A percentile compares a stretch with the other conserved stretches of the same genome.
phyloP scores from a whole-genome alignment of 2,329 filamentous ascomycete species.

The Allantophomopsis lycopodina region DNA sequence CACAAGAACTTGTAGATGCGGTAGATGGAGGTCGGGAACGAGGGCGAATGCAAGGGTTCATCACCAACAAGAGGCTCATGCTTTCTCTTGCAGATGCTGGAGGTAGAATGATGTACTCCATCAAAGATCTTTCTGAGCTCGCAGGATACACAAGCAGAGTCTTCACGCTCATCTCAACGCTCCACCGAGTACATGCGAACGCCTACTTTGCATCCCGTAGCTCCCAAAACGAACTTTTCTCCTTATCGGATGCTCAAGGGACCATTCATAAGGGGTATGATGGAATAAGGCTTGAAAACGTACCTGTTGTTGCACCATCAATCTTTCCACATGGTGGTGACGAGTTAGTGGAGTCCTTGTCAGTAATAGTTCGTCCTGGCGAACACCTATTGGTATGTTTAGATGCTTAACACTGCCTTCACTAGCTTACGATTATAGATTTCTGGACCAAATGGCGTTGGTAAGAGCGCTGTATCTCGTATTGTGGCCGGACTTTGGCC shows the following conservation, averaged over 20 bases:
- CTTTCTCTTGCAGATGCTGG: slow-evolving; percentile 91
- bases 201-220: slow-evolving; percentile 64
- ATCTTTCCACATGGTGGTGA: slow-evolving; percentile 86
- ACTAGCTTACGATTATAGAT: slow-evolving; percentile 34
- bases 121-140: slow-evolving; percentile 93
- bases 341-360: slow-evolving; percentile 77
- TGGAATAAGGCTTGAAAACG: slow-evolving; percentile 82
- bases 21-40: slow-evolving; percentile 50
- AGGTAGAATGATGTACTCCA: slow-evolving; percentile 98
- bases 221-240: slow-evolving; percentile 67
- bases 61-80: slow-evolving; percentile 98
- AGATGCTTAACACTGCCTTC: neutral
- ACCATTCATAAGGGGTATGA: slow-evolving; percentile 93
- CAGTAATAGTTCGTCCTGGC: slow-evolving; percentile 77
- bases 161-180: slow-evolving; percentile 86
- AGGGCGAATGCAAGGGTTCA: slow-evolving; percentile 93
- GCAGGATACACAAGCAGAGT: slow-evolving; percentile 93
- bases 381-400: slow-evolving; percentile 65
- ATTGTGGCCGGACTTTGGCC: slow-evolving; percentile 92
- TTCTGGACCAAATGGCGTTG: slow-evolving; percentile 87
- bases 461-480: slow-evolving; percentile 79
- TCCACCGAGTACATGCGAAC: slow-evolving; percentile 85
- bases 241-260: slow-evolving; percentile 80
- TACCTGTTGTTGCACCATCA: slow-evolving; percentile 80
- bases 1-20: slow-evolving; percentile 46